A percentile compares a stretch with the other conserved stretches of the same genome.
phyloP scores from a whole-genome alignment of 2,329 filamentous ascomycete genomes.

The Cytospora piceae region DNA sequence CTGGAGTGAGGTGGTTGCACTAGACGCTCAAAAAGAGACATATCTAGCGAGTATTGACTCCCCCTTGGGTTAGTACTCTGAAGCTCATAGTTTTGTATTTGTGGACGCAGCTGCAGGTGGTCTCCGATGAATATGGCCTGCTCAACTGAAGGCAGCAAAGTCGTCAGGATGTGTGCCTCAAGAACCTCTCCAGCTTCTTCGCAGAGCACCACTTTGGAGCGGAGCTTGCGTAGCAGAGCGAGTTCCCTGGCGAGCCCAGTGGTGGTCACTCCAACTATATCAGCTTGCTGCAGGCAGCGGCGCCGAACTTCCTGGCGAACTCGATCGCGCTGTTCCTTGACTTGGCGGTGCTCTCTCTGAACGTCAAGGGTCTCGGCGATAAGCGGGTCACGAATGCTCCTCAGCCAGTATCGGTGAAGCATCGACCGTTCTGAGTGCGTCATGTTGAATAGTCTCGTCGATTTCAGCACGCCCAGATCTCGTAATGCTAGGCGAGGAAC shows the following conservation, averaged over 20 bases:
- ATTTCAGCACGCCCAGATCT: background rate
- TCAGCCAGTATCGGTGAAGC: slow-evolving; percentile 40
- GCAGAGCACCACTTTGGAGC: slow-evolving; percentile 62
- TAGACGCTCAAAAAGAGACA: slow-evolving; percentile 65
- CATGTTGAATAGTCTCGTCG: slow-evolving; percentile 32
- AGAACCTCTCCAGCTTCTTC: slow-evolving; percentile 73
- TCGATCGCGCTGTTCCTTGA: background rate
- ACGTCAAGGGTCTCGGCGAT: slow-evolving; percentile 22
- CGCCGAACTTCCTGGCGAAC: slow-evolving; percentile 40
- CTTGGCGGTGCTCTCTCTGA: slow-evolving; percentile 24
- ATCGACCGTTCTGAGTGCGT: slow-evolving; percentile 33
- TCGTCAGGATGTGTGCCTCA: slow-evolving; percentile 64
- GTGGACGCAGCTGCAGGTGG: slow-evolving; percentile 63
- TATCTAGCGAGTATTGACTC: slow-evolving; percentile 56
- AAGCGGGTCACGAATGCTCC: slow-evolving; percentile 34
- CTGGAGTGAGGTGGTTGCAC: slow-evolving; percentile 35
- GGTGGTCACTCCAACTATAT: slow-evolving; percentile 63
- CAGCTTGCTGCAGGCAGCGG: slow-evolving; percentile 43
- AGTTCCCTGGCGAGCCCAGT: slow-evolving; percentile 59
- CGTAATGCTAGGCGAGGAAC: slow-evolving; percentile 18
- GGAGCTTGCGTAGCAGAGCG: slow-evolving; percentile 51
- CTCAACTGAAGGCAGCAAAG: slow-evolving; percentile 62
- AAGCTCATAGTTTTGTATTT: slow-evolving; percentile 59
- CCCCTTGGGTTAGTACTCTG: slow-evolving; percentile 54
- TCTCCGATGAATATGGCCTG: slow-evolving; percentile 68